These are phyloP conservation scores for Nephelium lappaceum DNA, from an alignment of 345 rosid genomes.

Conservation along the genomic window DNA sequence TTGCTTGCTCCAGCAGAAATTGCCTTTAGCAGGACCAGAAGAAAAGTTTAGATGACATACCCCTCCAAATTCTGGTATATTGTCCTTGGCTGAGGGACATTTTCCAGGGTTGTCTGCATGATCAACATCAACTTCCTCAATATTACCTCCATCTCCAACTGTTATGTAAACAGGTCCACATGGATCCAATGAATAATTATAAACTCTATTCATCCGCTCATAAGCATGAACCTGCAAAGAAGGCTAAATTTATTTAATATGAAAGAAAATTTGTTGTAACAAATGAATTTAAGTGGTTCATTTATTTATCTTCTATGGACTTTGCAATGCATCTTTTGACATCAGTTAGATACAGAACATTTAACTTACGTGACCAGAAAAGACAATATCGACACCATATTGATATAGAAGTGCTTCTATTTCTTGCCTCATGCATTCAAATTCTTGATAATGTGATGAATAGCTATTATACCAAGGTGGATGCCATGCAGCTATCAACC, in stretches of 20 bases:
- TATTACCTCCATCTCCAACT: slow-evolving; percentile 90
- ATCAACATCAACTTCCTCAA: slow-evolving; percentile 71
- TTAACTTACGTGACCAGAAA: slow-evolving; percentile 77
- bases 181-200: slow-evolving; percentile 69
- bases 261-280: background rate
- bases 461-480: slow-evolving; percentile 89
- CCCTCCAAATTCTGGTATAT: slow-evolving; percentile 69
- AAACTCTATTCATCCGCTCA: slow-evolving; percentile 78
- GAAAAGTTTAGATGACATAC: slow-evolving; percentile 69
- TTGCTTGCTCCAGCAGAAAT: slow-evolving; percentile 79
- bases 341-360: background rate
- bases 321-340: background rate
- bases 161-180: slow-evolving; percentile 82
- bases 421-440: slow-evolving; percentile 92
- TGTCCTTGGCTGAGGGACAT: slow-evolving; percentile 70
- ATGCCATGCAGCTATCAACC: slow-evolving; percentile 90
- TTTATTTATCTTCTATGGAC: background rate
- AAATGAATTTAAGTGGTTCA: background rate
- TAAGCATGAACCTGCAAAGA: slow-evolving; percentile 84
- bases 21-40: slow-evolving; percentile 77
- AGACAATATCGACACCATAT: slow-evolving; percentile 67
- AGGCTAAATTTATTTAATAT: background rate
- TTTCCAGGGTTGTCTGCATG: slow-evolving; percentile 78
- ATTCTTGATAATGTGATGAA: slow-evolving; percentile 83
- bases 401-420: slow-evolving; percentile 83